Conservation (phyloP, 2,329 filamentous ascomycete genomes). For the Truncatella angustata region DNA sequence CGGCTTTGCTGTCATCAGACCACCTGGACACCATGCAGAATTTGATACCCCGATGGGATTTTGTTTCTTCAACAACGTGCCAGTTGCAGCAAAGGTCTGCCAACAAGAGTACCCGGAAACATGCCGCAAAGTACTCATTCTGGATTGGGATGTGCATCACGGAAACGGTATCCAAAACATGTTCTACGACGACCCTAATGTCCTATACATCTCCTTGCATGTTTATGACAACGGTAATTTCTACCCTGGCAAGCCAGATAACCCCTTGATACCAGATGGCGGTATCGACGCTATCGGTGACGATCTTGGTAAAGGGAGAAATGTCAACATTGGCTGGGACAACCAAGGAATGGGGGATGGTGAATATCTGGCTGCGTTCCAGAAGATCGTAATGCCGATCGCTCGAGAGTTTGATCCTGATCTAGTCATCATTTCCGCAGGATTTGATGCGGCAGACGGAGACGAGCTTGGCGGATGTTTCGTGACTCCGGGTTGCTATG, state of each 20-base stretch:
- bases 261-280: constrained; percentile 57
- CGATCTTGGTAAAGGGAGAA: constrained; percentile 55
- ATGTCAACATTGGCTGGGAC: constrained; percentile 67
- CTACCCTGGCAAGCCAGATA: constrained; percentile 70
- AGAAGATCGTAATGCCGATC: constrained; percentile 94
- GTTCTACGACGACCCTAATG: constrained; percentile 91
- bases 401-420: constrained; percentile 92
- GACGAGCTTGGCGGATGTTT: constrained; percentile 92
- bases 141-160: constrained; percentile 84
- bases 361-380: constrained; percentile 95
- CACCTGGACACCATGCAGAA: constrained; percentile 94
- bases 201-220: constrained; percentile 93
- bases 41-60: constrained; percentile 85
- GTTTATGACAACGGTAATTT: constrained; percentile 82
- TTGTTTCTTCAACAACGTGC: constrained; percentile 97
- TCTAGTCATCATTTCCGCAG: constrained; percentile 90
- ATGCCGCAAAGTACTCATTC: constrained; percentile 85
- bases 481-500: constrained; percentile 87
- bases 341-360: constrained; percentile 86
- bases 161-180: constrained; percentile 96
- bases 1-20: constrained; percentile 90
- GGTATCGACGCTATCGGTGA: constrained; percentile 59
- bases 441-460: constrained; percentile 92
- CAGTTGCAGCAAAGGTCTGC: constrained; percentile 85
- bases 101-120: constrained; percentile 75